These are phyloP conservation scores for Calonectria naviculata DNA, from an alignment of 2,329 filamentous ascomycete genomes.

Conservation along the genomic window DNA sequence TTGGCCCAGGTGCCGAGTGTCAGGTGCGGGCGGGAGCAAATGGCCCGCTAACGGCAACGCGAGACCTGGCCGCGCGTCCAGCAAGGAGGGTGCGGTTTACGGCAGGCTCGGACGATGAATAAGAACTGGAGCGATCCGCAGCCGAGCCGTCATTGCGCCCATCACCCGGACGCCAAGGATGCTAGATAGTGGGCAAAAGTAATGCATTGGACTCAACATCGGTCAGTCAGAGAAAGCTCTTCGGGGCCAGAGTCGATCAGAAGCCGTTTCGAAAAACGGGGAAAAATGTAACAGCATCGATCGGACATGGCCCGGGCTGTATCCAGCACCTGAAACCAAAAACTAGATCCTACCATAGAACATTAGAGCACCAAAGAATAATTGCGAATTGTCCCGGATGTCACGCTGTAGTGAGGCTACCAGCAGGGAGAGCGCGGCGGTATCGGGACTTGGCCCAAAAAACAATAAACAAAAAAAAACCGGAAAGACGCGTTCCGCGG, in stretches of 20 bases:
- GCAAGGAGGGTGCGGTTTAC: conserved; percentile 48
- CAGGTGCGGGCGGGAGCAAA: conserved; percentile 18
- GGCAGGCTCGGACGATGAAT: conserved; percentile 32
- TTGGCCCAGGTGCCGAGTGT: conserved; percentile 23
- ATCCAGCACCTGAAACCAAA: conserved; percentile 17
- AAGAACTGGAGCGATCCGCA: conserved; percentile 13
- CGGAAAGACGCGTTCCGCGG: neutral
- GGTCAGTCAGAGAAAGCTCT: neutral
- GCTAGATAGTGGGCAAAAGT: neutral
- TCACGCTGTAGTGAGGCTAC: neutral
- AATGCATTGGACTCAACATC: neutral
- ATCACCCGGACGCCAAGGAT: neutral
- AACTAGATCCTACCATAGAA: neutral
- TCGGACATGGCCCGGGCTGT: neutral
- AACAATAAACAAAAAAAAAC: neutral
- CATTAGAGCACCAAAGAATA: neutral
- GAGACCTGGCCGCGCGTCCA: conserved; percentile 37
- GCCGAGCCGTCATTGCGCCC: neutral
- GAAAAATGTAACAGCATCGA: neutral
- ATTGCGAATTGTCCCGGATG: neutral
- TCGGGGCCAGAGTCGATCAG: neutral
- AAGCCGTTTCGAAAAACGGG: conserved; percentile 7
- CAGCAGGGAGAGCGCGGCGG: neutral
- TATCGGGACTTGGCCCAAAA: neutral
- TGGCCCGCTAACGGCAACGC: conserved; percentile 22